Evolutionary conservation across 768 basidiomycete genomes (phyloP), one percentile per base, ranked within the genome.

Genomic region (Hygrophorus russula): DNA sequence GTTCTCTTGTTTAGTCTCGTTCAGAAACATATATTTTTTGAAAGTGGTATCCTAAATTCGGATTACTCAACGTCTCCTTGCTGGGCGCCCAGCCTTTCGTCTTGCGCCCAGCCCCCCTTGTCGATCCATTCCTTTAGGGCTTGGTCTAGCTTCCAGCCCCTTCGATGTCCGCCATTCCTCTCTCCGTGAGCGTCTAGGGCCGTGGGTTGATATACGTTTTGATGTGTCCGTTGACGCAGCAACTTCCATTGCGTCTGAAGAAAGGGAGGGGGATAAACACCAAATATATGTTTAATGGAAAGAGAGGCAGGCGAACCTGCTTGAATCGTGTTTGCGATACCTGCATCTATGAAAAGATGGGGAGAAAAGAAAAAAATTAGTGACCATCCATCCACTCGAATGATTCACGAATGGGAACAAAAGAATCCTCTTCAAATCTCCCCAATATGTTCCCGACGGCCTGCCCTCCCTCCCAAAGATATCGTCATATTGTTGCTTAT

Each of bases 141-240:
- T 67, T 6, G 74, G 67, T 50, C 73, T 58, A 18, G 77, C 61
- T 6, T 65, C 55, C 59, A 86, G 54, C 24, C 90, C 90, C 57
- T 90, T 93, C 17, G 88, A 81, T 44, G 63, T 64, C 56, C 88
- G 67, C 90, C 90, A 93, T 50, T 78, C 69, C 57, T 90, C 89
- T 49, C 85, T 70, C 47, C 90, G 68, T 38, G 85, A 83, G 39
- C 70, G 67, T 27, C 88, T 76, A 2, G 80, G 73, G 10, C 89
- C 90, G 53, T 91, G 86, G 2, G 90, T 93, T 7, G 89, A 91
- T 49, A 91, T 69, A 15, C 56, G 58, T 39, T 57, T 57, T 3
- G 62, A 41, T 45, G 52, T 51, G 36, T 60, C 59, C 18, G 59
- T 43, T n/a, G 54, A 46, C 4, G 17, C 1, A 18, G 54, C 81